Conservation (phyloP, 2,329 filamentous ascomycete genomes). For the Zarea fungicola region DNA sequence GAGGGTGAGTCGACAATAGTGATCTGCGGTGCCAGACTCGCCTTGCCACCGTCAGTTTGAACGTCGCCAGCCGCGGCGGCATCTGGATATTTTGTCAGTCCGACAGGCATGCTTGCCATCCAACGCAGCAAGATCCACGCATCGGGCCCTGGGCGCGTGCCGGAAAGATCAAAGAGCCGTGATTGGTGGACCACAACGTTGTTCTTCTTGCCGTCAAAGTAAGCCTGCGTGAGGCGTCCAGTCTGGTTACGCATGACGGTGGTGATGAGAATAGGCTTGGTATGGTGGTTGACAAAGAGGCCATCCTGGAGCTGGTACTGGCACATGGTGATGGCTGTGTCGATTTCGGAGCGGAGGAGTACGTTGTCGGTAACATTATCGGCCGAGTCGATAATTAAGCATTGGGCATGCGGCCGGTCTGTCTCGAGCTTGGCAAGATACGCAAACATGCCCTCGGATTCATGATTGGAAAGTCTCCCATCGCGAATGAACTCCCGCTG, state of each 20-base stretch:
- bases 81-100: background rate
- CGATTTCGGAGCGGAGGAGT: background rate
- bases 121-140: constrained; percentile 1
- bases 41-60: no score
- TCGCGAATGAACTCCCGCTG: background rate
- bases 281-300: constrained; percentile 2
- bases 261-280: background rate
- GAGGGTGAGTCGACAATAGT: no score
- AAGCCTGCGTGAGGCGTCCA: background rate
- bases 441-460: background rate
- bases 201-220: background rate
- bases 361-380: background rate
- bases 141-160: background rate
- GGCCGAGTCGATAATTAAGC: background rate
- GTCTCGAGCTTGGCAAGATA: background rate
- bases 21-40: no score
- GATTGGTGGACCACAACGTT: background rate
- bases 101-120: background rate
- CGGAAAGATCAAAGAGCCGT: background rate
- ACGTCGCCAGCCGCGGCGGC: no score
- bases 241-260: background rate
- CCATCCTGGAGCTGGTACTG: background rate
- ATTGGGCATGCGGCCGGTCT: background rate
- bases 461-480: background rate
- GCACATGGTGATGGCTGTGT: background rate